Conservation (phyloP, 2,329 filamentous ascomycete genomes). For the Chaetomiaceae sp. region DNA sequence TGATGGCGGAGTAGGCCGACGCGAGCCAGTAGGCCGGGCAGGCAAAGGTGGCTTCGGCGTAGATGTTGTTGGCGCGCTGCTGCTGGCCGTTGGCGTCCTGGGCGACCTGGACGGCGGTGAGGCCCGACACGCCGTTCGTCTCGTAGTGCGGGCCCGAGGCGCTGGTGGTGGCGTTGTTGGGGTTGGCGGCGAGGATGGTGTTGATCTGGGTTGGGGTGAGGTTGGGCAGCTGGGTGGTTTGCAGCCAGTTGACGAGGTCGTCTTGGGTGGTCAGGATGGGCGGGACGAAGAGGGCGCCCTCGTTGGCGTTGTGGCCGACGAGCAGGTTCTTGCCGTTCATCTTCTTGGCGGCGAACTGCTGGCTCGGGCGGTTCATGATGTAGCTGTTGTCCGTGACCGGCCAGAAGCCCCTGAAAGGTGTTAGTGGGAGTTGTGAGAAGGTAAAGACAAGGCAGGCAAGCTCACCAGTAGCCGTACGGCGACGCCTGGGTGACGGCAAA, state of each 20-base stretch:
- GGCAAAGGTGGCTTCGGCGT: slow-evolving; percentile 51
- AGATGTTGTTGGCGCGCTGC: slow-evolving; percentile 50
- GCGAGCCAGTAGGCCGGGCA: slow-evolving; percentile 55
- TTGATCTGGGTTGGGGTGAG: slow-evolving; percentile 31
- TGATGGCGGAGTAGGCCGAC: slow-evolving; percentile 38
- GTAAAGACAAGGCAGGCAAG: slow-evolving; percentile 15
- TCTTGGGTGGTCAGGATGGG: slow-evolving; percentile 32
- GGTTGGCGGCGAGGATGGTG: slow-evolving; percentile 32
- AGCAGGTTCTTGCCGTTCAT: slow-evolving; percentile 35
- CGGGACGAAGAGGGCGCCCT: slow-evolving; percentile 36
- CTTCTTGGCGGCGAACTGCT: slow-evolving; percentile 28
- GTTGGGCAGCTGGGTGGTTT: slow-evolving; percentile 32
- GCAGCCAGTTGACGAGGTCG: slow-evolving; percentile 32
- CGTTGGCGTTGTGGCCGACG: slow-evolving; percentile 36
- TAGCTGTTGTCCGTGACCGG: slow-evolving; percentile 37
- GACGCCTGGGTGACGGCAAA: slow-evolving; percentile 28
- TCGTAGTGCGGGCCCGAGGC: slow-evolving; percentile 28
- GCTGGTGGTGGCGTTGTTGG: slow-evolving; percentile 24
- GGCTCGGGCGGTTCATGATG: slow-evolving; percentile 30
- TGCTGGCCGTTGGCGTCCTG: slow-evolving; percentile 49
- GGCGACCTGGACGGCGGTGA: slow-evolving; percentile 47
- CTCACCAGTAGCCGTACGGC: slow-evolving; percentile 23
- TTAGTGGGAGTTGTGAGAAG: background rate
- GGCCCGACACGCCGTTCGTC: slow-evolving; percentile 29
- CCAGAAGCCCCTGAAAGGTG: slow-evolving; percentile 32